phyloP scores from a whole-genome alignment of 495 filamentous ascomycete species.

The Gamarada debralockiae region DNA sequence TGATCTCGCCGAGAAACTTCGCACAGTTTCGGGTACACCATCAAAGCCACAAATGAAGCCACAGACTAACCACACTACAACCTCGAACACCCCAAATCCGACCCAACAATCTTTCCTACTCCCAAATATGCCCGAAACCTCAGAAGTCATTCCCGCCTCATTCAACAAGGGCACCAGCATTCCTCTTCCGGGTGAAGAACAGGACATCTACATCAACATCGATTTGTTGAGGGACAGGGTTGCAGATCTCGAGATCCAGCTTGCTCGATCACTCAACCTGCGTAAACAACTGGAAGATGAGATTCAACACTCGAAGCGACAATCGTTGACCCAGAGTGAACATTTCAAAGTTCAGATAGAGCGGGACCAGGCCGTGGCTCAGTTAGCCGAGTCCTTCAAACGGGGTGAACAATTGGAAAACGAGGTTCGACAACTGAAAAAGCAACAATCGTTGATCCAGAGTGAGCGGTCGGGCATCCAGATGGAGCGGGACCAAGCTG shows the following conservation, averaged over 20 bases:
- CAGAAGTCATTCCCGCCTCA: conserved; percentile 33
- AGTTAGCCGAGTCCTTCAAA: not conserved
- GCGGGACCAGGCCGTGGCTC: not conserved
- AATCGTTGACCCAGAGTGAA: too few species aligned
- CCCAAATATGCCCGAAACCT: conserved; percentile 33
- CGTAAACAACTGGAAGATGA: too few species aligned
- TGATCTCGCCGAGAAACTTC: not conserved
- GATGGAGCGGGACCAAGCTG: not conserved
- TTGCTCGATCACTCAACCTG: too few species aligned
- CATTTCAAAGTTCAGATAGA: not conserved
- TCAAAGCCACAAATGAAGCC: not conserved
- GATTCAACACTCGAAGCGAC: too few species aligned
- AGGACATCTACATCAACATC: conserved; percentile 8
- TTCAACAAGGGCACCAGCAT: not conserved
- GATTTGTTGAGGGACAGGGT: conserved; percentile 28
- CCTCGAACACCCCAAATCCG: conserved; percentile 6
- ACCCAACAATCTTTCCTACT: conserved; percentile 37
- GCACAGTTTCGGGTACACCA: not conserved
- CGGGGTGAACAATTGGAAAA: not conserved
- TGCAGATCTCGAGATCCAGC: conserved; percentile 32
- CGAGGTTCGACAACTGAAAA: not conserved
- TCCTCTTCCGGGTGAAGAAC: conserved; percentile 9
- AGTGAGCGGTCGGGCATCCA: too few species aligned
- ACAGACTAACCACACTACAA: not conserved
- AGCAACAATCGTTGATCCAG: too few species aligned